These are phyloP conservation scores for Lasiodiplodia gonubiensis DNA, from an alignment of 2,329 filamentous ascomycete species.

Conservation along the genomic window DNA sequence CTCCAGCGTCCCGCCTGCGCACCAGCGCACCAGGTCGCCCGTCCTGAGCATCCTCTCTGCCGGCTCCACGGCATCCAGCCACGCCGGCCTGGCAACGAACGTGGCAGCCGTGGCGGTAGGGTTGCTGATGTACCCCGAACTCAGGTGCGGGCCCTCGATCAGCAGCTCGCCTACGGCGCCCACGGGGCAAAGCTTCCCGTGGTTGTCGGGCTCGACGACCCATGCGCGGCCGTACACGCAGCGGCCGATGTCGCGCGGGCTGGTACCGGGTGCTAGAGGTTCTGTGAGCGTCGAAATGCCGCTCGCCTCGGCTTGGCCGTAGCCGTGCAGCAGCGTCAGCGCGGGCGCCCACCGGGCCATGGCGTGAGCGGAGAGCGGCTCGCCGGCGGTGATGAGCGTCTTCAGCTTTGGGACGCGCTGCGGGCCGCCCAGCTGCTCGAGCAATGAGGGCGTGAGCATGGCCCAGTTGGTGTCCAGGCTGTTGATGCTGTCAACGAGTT, in stretches of 20 bases:
- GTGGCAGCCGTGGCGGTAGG: conserved; percentile 32
- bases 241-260: too few relatives aligned
- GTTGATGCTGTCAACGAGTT: too few relatives aligned
- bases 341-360: too few relatives aligned
- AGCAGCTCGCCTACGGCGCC: conserved; percentile 59
- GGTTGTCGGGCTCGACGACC: conserved; percentile 49
- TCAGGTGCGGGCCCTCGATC: conserved; percentile 62
- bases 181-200: conserved; percentile 36
- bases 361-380: conserved; percentile 34
- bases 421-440: conserved; percentile 43
- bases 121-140: conserved; percentile 41
- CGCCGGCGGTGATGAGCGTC: conserved; percentile 40
- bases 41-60: conserved; percentile 4
- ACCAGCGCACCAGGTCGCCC: conserved; percentile 31
- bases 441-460: conserved; percentile 45
- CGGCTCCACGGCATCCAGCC: conserved; percentile 43
- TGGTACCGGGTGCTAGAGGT: too few relatives aligned
- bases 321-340: too few relatives aligned
- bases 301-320: too few relatives aligned
- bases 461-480: conserved; percentile 42
- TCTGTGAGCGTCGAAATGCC: too few relatives aligned
- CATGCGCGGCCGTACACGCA: conserved; percentile 34
- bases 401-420: conserved; percentile 50
- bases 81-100: conserved; percentile 23
- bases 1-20: conserved; percentile 32